phyloP scores from a whole-genome alignment of 805 yeast genomes.

The Ogataea sp. region DNA sequence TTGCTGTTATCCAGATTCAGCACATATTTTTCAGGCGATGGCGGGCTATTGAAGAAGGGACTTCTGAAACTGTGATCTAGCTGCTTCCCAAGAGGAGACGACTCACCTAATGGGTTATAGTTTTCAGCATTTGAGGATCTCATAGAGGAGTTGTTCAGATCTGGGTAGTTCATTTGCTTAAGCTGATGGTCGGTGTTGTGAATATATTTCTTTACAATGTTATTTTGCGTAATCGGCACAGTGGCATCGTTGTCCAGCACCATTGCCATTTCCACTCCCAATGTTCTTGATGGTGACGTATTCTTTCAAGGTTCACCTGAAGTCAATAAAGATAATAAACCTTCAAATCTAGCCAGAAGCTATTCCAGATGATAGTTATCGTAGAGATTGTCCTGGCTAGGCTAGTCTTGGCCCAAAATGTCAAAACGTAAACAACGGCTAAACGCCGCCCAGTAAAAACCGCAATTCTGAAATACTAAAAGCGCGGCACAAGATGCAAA shows the following conservation, averaged over 20 bases:
- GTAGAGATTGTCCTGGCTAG: too few relatives aligned
- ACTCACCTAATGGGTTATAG: background rate
- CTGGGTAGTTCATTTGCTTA: background rate
- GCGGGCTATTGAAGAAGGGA: background rate
- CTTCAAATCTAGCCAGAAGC: too few relatives aligned
- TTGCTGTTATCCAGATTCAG: background rate
- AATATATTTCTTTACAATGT: slow-evolving; percentile 2
- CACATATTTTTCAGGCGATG: background rate
- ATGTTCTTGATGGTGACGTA: too few relatives aligned
- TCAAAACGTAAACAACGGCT: background rate
- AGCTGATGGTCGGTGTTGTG: slow-evolving; percentile 2
- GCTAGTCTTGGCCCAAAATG: too few relatives aligned
- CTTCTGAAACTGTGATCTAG: background rate
- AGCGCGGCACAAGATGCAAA: background rate
- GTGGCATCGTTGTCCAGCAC: background rate
- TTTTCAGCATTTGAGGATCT: background rate
- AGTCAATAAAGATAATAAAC: too few relatives aligned
- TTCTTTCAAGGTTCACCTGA: too few relatives aligned
- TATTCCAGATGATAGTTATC: too few relatives aligned
- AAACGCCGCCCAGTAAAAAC: too few relatives aligned
- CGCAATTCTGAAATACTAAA: too few relatives aligned
- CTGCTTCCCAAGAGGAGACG: background rate
- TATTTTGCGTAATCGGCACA: background rate
- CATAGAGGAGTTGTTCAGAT: background rate
- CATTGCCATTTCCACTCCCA: too few relatives aligned